Evolutionary conservation across 2,329 filamentous ascomycete genomes (phyloP), one percentile per base, ranked within the genome.

Genomic region (Trichoderma koningiopsis): DNA sequence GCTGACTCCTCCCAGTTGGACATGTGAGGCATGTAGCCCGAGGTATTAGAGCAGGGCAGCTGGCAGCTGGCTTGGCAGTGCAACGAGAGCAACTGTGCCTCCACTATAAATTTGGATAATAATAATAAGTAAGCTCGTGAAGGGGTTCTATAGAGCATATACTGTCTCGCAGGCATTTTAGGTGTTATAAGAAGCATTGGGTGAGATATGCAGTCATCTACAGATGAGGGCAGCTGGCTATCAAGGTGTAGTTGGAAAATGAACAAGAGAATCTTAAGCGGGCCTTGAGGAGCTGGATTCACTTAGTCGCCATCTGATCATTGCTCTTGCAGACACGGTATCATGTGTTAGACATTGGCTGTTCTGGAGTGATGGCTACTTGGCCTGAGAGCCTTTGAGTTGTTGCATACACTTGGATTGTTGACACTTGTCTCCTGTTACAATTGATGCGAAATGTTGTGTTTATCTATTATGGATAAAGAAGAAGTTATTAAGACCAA

Each of bases 51-150:
- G n/a, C 16, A 27, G n/a, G 47, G 35, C 53, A 35, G 62, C 53
- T 58, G 53, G 33, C 33, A 58, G 55, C 55, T 58, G 55, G 53
- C 53, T 40, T 66, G 53, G 16, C 61, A 56, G 49, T 49, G 61
- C n/a, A 35, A 40, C 24, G 33, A 33, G 55, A 31, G 27, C 35
- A 43, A 29, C 49, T 63, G 5, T 24, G 4, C 8, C 40, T 37
- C n/a, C 33, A 19, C 11, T 37, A 10, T 4, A 40, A 3, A 40
- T 11, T 16, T 35, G 40, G 14, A 16, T 7, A n/a, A 24, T n/a
- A 22, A 19, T 35, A 10, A n/a, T 1, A 5, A 14, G 19, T 19
- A 24, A 11, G 14, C 14, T 29, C 40, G 8, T 35, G 55, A 29
- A 49, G 22, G 10, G n/a, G 6, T 22, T 66, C 7, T 22, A 56